Evolutionary conservation across 164 flowering plant species (phyloP).

Genomic region (Cinnamomum micranthum): DNA sequence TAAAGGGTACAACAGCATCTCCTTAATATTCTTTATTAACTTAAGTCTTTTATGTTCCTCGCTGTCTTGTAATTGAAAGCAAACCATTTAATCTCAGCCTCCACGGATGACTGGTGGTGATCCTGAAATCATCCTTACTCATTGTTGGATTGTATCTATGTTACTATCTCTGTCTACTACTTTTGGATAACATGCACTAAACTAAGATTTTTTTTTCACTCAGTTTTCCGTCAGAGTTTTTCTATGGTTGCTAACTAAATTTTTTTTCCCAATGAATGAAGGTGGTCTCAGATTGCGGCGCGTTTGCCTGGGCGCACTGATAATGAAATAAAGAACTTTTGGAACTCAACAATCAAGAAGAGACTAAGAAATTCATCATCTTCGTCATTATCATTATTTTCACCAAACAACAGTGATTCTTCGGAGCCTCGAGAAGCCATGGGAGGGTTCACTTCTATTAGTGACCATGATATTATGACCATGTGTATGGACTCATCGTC

Average conservation of each 20-base stretch:
- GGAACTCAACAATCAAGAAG: slow-evolving; percentile 80
- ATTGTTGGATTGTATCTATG: not conserved
- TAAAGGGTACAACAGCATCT: no score
- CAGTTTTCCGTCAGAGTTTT: not conserved
- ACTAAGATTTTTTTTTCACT: not conserved
- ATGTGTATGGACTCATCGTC: slow-evolving; percentile 29
- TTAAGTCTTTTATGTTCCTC: no score
- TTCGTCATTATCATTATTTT: slow-evolving; percentile 7
- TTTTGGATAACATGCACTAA: not conserved
- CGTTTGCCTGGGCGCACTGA: slow-evolving; percentile 79
- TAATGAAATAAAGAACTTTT: slow-evolving; percentile 79
- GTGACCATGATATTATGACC: slow-evolving; percentile 26
- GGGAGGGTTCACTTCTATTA: slow-evolving; percentile 28
- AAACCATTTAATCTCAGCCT: not conserved
- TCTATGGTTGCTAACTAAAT: not conserved
- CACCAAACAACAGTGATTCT: slow-evolving; percentile 53
- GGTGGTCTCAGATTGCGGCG: slow-evolving; percentile 89
- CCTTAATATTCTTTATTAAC: no score
- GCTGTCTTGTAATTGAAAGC: no score
- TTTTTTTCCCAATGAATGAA: slow-evolving; percentile 15
- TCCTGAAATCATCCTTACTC: not conserved
- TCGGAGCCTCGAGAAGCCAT: slow-evolving; percentile 32
- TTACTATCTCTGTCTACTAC: not conserved
- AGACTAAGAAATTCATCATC: slow-evolving; percentile 39
- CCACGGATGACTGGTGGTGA: not conserved